A percentile compares a stretch with the other conserved stretches of the same genome.
phyloP scores from a whole-genome alignment of 257 asterid species.

The Solanum arcanum region DNA sequence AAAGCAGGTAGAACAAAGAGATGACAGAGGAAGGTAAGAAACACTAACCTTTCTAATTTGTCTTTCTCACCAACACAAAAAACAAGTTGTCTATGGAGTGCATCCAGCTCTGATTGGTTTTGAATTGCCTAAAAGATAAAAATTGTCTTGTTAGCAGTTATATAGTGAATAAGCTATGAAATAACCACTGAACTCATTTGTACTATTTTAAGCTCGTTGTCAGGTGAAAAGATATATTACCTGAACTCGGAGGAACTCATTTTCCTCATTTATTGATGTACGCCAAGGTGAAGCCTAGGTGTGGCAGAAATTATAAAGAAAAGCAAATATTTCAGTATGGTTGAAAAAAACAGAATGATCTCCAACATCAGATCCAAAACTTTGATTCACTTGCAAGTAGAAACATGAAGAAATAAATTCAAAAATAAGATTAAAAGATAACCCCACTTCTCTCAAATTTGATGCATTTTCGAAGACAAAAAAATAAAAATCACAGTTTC shows the following conservation, averaged over 20 bases:
- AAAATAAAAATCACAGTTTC: background rate
- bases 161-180: background rate
- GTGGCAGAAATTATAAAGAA: background rate
- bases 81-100: slow-evolving; percentile 59
- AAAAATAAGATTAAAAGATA: background rate
- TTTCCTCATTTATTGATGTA: slow-evolving; percentile 74
- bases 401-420: background rate
- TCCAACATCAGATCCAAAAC: background rate
- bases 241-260: slow-evolving; percentile 92
- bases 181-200: background rate
- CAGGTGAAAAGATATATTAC: slow-evolving; percentile 16
- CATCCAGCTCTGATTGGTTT: slow-evolving; percentile 81
- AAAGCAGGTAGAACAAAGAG: background rate
- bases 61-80: slow-evolving; percentile 55
- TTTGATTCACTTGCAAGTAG: background rate
- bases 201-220: background rate
- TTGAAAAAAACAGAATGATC: background rate
- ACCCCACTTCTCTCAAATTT: background rate
- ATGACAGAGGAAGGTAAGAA: background rate
- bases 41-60: slow-evolving; percentile 54
- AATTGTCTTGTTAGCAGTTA: background rate
- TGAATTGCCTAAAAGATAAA: slow-evolving; percentile 61
- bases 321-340: background rate
- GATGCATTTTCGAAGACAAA: background rate
- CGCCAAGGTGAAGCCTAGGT: slow-evolving; percentile 79